Conservation (phyloP, 306 rosid genomes). For the Vigna unguiculata region DNA sequence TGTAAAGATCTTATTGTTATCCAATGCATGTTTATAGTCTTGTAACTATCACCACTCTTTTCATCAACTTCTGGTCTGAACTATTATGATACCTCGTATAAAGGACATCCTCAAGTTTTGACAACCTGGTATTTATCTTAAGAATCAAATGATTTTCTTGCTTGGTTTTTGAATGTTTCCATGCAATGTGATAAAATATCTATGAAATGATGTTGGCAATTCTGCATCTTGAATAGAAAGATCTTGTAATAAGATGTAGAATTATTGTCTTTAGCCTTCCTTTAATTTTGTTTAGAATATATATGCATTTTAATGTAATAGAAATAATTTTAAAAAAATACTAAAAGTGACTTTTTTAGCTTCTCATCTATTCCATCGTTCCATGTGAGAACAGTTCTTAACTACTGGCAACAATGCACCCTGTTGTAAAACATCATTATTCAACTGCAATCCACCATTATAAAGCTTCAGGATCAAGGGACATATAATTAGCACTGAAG, state of each 20-base stretch:
- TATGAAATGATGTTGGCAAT: constrained; percentile 43
- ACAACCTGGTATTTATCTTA: constrained; percentile 18
- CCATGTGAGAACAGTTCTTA: no score
- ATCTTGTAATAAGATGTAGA: no score
- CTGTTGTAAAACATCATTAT: constrained; percentile 25
- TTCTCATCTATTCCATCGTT: no score
- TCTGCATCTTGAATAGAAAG: neutral
- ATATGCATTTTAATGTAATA: no score
- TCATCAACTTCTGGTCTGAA: constrained; percentile 32
- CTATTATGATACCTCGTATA: constrained; percentile 16
- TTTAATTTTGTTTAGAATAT: no score
- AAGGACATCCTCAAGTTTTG: constrained; percentile 17
- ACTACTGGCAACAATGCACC: no score
- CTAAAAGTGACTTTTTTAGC: no score
- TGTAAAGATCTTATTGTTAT: constrained; percentile 45
- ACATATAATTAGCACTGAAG: constrained; percentile 36
- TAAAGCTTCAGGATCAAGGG: constrained; percentile 48
- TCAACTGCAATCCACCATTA: constrained; percentile 34
- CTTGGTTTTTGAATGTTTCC: constrained; percentile 21
- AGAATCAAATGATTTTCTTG: neutral
- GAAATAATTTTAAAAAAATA: no score
- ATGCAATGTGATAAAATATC: constrained; percentile 12
- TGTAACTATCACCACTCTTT: constrained; percentile 45
- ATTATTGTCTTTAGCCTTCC: no score
- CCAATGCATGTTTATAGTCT: constrained; percentile 50